Conservation (phyloP, 2,329 filamentous ascomycete genomes). For the Cladosporium sp. region DNA sequence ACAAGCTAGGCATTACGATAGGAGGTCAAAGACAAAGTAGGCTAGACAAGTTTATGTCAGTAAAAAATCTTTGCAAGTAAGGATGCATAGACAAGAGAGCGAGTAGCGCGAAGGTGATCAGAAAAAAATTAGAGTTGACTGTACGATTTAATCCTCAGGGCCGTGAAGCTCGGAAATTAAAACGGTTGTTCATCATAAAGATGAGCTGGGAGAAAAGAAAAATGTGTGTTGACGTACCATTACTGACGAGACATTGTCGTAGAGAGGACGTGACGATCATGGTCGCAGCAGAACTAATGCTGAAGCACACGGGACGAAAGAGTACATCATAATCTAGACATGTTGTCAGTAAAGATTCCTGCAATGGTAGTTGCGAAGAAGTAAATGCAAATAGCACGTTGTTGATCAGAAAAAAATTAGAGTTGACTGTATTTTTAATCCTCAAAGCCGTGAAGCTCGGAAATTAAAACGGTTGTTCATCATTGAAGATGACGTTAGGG, state of each 20-base stretch:
- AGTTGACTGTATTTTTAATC: constrained; percentile 62
- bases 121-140: constrained; percentile 69
- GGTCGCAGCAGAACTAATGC: not conserved
- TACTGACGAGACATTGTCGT: not conserved
- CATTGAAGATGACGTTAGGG: constrained; percentile 46
- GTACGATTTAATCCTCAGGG: constrained; percentile 64
- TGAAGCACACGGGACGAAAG: not conserved
- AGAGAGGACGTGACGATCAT: not conserved
- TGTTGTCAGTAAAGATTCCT: not conserved
- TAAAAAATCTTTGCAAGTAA: not conserved
- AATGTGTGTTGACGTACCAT: constrained; percentile 40
- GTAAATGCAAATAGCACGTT: not conserved
- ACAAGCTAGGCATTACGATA: not conserved
- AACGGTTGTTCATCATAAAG: constrained; percentile 64
- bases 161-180: constrained; percentile 61
- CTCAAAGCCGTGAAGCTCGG: constrained; percentile 58
- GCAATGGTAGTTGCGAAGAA: not conserved
- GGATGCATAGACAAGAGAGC: not conserved
- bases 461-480: constrained; percentile 68
- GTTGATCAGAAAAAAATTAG: constrained; percentile 70
- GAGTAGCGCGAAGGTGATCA: constrained; percentile 46
- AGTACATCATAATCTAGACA: not conserved
- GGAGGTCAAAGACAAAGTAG: not conserved
- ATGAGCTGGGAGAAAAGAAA: constrained; percentile 18
- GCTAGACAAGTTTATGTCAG: constrained; percentile 11